These are phyloP conservation scores for Cutaneotrichosporon cyanovorans DNA, from an alignment of 1,284 basidiomycete genomes.

Conservation along the genomic window DNA sequence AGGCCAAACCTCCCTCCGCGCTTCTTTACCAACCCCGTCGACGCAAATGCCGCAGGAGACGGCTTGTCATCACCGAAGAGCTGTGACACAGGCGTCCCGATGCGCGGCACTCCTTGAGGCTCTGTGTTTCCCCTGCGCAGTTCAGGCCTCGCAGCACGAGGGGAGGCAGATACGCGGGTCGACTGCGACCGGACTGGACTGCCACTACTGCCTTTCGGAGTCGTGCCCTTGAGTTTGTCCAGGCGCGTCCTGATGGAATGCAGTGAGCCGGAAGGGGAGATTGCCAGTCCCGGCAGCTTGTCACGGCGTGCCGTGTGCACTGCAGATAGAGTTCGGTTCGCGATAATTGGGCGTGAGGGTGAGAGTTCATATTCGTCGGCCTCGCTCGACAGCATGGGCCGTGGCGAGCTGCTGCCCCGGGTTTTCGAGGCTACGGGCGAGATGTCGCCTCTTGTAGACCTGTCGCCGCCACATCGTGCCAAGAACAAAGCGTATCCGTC, in stretches of 20 bases:
- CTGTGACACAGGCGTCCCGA: slow-evolving; percentile 27
- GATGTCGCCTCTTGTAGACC: slow-evolving; percentile 7
- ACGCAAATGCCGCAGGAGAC: slow-evolving; percentile 43
- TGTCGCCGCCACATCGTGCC: slow-evolving; percentile 6
- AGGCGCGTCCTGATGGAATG: slow-evolving; percentile 1
- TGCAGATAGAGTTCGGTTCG: background rate
- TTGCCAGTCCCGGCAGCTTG: too few relatives aligned
- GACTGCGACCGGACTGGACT: too few relatives aligned
- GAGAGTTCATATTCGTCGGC: slow-evolving; percentile 6
- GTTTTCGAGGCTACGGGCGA: background rate
- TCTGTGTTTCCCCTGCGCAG: slow-evolving; percentile 35
- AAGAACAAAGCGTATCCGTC: slow-evolving; percentile 7
- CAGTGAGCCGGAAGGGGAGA: slow-evolving; percentile 1
- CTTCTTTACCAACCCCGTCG: slow-evolving; percentile 43
- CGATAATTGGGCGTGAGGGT: background rate
- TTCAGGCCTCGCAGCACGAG: slow-evolving; percentile 13
- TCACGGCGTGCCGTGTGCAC: background rate
- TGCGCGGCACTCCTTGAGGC: slow-evolving; percentile 13
- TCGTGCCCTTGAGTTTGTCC: background rate
- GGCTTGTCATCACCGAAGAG: slow-evolving; percentile 40
- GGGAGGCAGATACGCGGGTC: too few relatives aligned
- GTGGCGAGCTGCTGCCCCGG: background rate
- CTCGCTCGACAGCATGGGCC: slow-evolving; percentile 2
- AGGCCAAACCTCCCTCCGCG: slow-evolving; percentile 28
- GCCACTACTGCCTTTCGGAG: background rate